These are phyloP conservation scores for Gastrodia elata DNA, from an alignment of 106 monocot species.

Conservation along the genomic window DNA sequence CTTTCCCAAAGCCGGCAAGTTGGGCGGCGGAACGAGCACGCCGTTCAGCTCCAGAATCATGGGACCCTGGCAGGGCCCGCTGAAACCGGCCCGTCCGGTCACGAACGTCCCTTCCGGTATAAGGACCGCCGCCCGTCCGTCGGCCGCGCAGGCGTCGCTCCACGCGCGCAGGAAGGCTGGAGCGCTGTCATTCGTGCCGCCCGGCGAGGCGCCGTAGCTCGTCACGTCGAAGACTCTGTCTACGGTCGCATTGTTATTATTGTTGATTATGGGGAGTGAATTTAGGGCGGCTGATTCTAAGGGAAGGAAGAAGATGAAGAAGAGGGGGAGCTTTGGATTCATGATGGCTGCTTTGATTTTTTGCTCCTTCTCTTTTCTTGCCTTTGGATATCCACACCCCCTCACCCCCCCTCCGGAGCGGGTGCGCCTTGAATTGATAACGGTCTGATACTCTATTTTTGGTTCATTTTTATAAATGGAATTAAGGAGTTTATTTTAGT, in stretches of 20 bases:
- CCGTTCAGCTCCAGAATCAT: conserved; percentile 14
- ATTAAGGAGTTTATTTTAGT: too few relatives aligned
- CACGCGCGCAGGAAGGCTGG: conserved; percentile 34
- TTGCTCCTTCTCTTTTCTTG: neutral
- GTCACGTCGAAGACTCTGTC: neutral
- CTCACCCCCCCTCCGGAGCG: neutral
- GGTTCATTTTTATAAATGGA: too few relatives aligned
- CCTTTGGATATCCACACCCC: too few relatives aligned
- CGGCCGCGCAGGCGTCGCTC: conserved; percentile 23
- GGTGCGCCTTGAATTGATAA: too few relatives aligned
- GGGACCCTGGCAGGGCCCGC: conserved; percentile 27
- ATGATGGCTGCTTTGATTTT: neutral
- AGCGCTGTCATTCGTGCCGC: neutral
- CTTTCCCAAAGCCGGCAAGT: conserved; percentile 8
- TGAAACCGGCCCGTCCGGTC: conserved; percentile 25
- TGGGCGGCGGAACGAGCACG: conserved; percentile 12
- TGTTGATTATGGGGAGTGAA: too few relatives aligned
- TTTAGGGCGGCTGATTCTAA: too few relatives aligned
- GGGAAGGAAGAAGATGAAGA: neutral
- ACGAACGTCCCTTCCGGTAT: conserved; percentile 33
- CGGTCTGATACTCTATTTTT: too few relatives aligned
- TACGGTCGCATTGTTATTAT: too few relatives aligned
- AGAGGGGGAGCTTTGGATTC: neutral
- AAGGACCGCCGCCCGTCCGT: conserved; percentile 14
- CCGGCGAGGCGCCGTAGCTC: neutral